Conservation (phyloP, 805 yeast species). For the Zygosaccharomyces bisporus region DNA sequence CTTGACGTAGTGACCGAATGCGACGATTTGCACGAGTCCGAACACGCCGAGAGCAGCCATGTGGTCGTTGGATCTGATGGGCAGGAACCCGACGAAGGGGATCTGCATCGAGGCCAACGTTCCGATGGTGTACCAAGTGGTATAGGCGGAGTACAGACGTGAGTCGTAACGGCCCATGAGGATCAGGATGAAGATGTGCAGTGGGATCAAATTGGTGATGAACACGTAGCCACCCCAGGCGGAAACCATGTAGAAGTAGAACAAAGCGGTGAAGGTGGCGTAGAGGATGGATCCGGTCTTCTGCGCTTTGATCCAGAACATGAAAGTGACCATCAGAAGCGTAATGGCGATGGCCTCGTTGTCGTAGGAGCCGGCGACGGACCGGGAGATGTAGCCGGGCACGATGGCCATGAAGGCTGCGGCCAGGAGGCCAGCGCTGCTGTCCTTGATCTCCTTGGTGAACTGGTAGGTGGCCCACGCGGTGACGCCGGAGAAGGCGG, state of each 20-base stretch:
- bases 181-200: constrained; percentile 85
- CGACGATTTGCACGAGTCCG: constrained; percentile 88
- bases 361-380: constrained; percentile 98
- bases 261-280: constrained; percentile 78
- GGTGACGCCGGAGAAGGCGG: constrained; percentile 91
- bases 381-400: constrained; percentile 96
- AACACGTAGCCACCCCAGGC: constrained; percentile 99
- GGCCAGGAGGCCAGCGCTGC: constrained; percentile 84
- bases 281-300: constrained; percentile 85
- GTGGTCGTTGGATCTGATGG: constrained; percentile 95
- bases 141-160: constrained; percentile 81
- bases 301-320: constrained; percentile 91
- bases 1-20: constrained; percentile 78
- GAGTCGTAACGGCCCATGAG: constrained; percentile 92
- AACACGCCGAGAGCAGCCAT: constrained; percentile 98
- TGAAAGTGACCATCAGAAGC: constrained; percentile 89
- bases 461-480: constrained; percentile 85
- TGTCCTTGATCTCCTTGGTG: constrained; percentile 85
- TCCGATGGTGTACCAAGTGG: constrained; percentile 96
- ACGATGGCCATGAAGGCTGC: constrained; percentile 97
- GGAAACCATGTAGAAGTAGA: constrained; percentile 96
- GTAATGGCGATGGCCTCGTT: constrained; percentile 99
- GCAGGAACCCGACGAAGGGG: constrained; percentile 96
- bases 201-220: constrained; percentile 94
- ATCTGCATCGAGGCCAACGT: constrained; percentile 99